Conservation (phyloP, 768 basidiomycete genomes). For the Trametes maxima region DNA sequence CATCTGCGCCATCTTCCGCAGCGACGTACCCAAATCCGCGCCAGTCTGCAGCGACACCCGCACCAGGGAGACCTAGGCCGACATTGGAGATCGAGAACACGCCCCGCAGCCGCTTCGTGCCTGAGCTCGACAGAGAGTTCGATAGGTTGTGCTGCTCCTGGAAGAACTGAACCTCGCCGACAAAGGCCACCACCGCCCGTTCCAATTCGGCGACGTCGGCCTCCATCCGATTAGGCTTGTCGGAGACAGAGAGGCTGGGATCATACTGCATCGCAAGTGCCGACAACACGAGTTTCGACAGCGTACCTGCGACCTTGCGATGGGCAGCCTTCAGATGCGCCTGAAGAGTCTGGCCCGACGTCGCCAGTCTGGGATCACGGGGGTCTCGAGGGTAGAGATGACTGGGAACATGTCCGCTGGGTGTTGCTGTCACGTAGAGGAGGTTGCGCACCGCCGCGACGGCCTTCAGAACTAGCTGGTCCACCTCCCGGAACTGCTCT, state of each 20-base stretch:
- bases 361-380: slow-evolving; percentile 46
- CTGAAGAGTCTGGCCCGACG: slow-evolving; percentile 46
- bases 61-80: slow-evolving; percentile 80
- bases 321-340: slow-evolving; percentile 71
- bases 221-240: slow-evolving; percentile 65
- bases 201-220: slow-evolving; percentile 78
- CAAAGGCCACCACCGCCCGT: slow-evolving; percentile 67
- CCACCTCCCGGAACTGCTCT: slow-evolving; percentile 61
- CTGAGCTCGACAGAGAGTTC: slow-evolving; percentile 23
- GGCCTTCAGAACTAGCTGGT: slow-evolving; percentile 60
- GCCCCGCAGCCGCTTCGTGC: slow-evolving; percentile 59
- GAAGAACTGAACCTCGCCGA: slow-evolving; percentile 65
- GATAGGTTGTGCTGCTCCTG: slow-evolving; percentile 42
- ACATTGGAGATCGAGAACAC: slow-evolving; percentile 63
- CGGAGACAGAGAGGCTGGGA: slow-evolving; percentile 64
- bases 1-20: slow-evolving; percentile 45
- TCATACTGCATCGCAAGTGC: slow-evolving; percentile 89
- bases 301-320: slow-evolving; percentile 83
- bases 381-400: slow-evolving; percentile 53
- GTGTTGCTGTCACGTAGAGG: slow-evolving; percentile 47
- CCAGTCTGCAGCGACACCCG: slow-evolving; percentile 76
- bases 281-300: slow-evolving; percentile 87
- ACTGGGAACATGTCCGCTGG: slow-evolving; percentile 58
- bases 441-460: slow-evolving; percentile 79
- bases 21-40: slow-evolving; percentile 84